Evolutionary conservation across 139 green algal species (phyloP), one percentile per base, ranked within the genome.

Genomic region (Closterium sp.): DNA sequence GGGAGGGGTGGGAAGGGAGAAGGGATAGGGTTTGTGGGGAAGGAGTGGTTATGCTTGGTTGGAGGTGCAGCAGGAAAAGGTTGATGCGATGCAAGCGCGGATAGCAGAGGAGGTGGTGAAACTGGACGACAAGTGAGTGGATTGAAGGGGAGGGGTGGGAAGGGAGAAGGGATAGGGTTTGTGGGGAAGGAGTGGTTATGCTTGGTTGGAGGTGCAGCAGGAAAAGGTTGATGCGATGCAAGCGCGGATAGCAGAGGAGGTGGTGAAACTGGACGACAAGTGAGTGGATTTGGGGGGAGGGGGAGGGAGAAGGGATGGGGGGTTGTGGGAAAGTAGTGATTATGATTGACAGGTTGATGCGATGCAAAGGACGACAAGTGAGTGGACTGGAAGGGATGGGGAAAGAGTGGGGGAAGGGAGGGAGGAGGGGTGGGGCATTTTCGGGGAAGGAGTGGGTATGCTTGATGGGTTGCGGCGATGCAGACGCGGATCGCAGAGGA

Each of bases 1-100:
- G 34, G 34, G 34, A 6, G 9, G 10, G 50, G 21, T 24, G 50
- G 50, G 50, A 10, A 70, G 5, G 7, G 42, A 70, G 10, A 10
- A 70, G 4, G 17, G 50, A 70, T 2, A 21, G 50, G 50, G 50
- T 13, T 0, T 7, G 10, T 5, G 50, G 50, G 50, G 29, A 4
- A 92, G 91, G 29, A 70, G 92, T 50, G 87, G 92, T 2, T 88
- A 88, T 24, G 87, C n/a, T n/a, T n/a, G 91, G 30, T 94, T 87
- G 91, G 29, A 38, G 2, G 22, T 31, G 34, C 87, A 93, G 45
- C n/a, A 93, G 9, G 22, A 88, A 24, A 28, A 42, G 22, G 19
- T 89, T 5, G 30, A 92, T 27, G 28, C 29, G 88, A 88, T 92
- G 90, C n/a, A 89, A 32, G 34, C 42, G 19, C 34, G 62, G 62